These are phyloP conservation scores for Nothophoma quercina DNA, from an alignment of 2,329 filamentous ascomycete genomes.

Conservation along the genomic window DNA sequence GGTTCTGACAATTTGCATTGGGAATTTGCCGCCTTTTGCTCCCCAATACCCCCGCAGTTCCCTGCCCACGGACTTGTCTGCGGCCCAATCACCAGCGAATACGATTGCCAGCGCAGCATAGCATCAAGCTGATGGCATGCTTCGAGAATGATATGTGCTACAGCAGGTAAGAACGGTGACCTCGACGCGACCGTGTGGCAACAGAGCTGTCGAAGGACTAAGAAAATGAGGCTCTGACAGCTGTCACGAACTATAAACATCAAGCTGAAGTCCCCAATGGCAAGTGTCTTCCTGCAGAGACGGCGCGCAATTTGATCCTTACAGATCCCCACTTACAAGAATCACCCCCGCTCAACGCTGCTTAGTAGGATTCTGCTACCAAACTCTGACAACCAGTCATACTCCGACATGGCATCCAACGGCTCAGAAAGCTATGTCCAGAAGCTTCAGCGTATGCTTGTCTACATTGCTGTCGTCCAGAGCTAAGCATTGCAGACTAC, in stretches of 20 bases:
- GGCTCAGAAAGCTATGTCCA: constrained; percentile 40
- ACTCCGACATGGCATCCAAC: constrained; percentile 37
- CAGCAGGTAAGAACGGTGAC: constrained; percentile 30
- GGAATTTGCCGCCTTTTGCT: constrained; percentile 31
- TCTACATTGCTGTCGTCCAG: not conserved
- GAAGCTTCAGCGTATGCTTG: constrained; percentile 43
- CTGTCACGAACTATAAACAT: constrained; percentile 44
- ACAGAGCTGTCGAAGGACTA: constrained; percentile 29
- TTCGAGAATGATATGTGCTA: constrained; percentile 29
- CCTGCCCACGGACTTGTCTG: constrained; percentile 32
- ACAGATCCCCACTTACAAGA: constrained; percentile 32
- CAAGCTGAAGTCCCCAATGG: constrained; percentile 27
- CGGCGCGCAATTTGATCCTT: constrained; percentile 31
- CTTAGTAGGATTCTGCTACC: constrained; percentile 22
- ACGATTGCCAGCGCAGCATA: constrained; percentile 42
- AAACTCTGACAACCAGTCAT: constrained; percentile 21
- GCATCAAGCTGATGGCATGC: constrained; percentile 34
- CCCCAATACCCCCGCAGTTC: constrained; percentile 36
- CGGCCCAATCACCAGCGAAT: constrained; percentile 38
- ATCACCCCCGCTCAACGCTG: constrained; percentile 30
- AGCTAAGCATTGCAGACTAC: constrained; percentile 37
- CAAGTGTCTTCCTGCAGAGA: constrained; percentile 31
- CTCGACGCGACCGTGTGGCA: constrained; percentile 35
- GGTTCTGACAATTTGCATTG: constrained; percentile 34
- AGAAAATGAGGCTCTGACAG: constrained; percentile 36